Conservation (phyloP, 192 early-diverging fungal genomes). For the Powellomyces hirtus region DNA sequence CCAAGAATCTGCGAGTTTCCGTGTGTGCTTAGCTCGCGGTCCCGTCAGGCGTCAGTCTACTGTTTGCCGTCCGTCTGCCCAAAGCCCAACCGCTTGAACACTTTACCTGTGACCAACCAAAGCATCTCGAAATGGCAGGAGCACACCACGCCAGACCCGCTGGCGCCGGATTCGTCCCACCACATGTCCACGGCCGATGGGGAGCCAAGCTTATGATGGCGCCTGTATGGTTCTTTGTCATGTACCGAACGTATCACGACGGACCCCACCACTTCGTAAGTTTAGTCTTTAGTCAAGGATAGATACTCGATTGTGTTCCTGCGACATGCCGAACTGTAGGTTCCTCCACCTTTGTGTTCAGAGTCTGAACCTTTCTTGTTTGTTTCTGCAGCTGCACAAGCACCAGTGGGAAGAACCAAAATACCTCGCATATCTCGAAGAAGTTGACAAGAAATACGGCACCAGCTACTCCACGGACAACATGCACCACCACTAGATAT, state of each 20-base stretch:
- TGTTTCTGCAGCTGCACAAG: constrained; percentile 39
- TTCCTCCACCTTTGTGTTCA: too few relatives aligned
- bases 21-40: too few relatives aligned
- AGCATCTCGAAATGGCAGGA: constrained; percentile 1
- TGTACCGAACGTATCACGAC: constrained; percentile 51
- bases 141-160: constrained; percentile 9
- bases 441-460: constrained; percentile 60
- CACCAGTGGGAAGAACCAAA: constrained; percentile 56
- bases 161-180: constrained; percentile 27
- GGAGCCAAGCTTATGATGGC: constrained; percentile 37
- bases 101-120: neutral
- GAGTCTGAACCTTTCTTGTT: neutral
- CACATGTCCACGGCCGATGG: constrained; percentile 36
- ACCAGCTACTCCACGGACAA: constrained; percentile 49
- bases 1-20: too few relatives aligned
- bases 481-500: constrained; percentile 45
- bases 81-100: too few relatives aligned
- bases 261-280: constrained; percentile 54
- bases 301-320: too few relatives aligned
- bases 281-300: too few relatives aligned
- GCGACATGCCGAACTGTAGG: too few relatives aligned
- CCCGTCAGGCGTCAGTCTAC: too few relatives aligned
- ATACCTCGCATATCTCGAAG: constrained; percentile 47
- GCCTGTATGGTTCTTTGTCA: constrained; percentile 47
- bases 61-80: too few relatives aligned